Percentiles rank a stretch among this genome's conserved stretches.
phyloP scores from a whole-genome alignment of 208 protist genomes.

The Wallacemonas sp. region DNA sequence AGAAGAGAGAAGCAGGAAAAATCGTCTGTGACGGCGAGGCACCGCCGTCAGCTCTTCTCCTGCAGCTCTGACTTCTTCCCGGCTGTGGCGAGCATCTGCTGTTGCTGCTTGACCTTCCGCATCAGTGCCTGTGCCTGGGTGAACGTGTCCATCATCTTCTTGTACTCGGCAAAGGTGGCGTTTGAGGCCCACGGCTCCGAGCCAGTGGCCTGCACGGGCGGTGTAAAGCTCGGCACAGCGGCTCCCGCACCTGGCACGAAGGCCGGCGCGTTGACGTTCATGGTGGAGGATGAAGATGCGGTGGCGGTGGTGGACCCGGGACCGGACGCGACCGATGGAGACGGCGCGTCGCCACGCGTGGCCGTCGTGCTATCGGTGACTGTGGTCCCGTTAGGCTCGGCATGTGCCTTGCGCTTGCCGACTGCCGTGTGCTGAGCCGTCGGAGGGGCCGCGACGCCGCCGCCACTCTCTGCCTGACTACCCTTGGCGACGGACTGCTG shows the following conservation, averaged over 20 bases:
- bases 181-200: constrained; percentile 32
- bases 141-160: constrained; percentile 34
- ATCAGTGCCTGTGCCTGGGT: constrained; percentile 14
- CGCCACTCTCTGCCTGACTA: neutral
- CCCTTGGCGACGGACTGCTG: constrained; percentile 15
- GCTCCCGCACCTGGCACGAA: constrained; percentile 19
- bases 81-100: constrained; percentile 9
- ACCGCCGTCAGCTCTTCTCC: neutral
- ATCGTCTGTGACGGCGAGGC: no score
- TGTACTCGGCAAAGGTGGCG: constrained; percentile 35
- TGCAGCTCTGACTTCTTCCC: neutral
- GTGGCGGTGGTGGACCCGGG: neutral
- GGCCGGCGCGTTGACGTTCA: constrained; percentile 27
- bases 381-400: neutral
- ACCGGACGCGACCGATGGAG: neutral
- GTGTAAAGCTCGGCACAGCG: neutral
- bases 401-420: neutral
- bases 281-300: neutral
- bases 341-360: neutral
- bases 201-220: neutral
- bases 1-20: constrained; percentile 2
- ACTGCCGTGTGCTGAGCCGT: neutral
- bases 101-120: constrained; percentile 12
- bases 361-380: constrained; percentile 5
- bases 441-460: neutral